Base-by-base conservation (phyloP, 2,329 filamentous ascomycete species). In the Emergomyces orientalis region DNA sequence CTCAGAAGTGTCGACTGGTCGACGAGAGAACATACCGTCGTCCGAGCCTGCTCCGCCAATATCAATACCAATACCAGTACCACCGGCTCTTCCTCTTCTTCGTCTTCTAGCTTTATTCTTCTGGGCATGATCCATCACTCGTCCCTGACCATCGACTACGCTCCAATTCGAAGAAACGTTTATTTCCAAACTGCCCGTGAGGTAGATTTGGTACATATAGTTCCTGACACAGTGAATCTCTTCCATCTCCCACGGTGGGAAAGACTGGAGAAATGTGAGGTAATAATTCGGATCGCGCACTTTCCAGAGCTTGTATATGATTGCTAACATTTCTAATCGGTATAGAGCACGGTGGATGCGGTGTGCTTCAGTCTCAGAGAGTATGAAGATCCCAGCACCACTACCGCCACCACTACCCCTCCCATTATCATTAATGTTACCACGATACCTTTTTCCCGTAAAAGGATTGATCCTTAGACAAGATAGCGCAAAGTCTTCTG, bases 221-320 rank as follows among this genome's bases (percentile, higher is more conserved):
- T 59, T 59, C 41, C 57, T 45, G 14, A 59, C 9, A 32, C 39
- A 45, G 41, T 47, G 57, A 6, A 59, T 47, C 17, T 59, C 39
- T 47, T 59, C 39, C 41, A 45, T 47, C 57, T 59, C 57, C 57
- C 57, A 45, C 3, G 57, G 57, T 19, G 57, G 39, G 7, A 59
- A 47, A 2, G 3, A 32, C 25, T 59, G 32, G 22, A 59, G 57
- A n/a, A 47, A 59, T 1, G 41, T 27, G 25, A 47, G 34, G 41
- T 34, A 22, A 41, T 47, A 49, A 9, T 32, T 47, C 7, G 57
- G 25, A 34, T 59, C 27, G 25, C 27, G 41, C 41, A 47, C 19
- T 7, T 14, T 2, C 41, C 25, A 59, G n/a, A 34, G 14, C 41
- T 25, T 49, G 30, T 59, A 45, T 27, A 49, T n/a, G 19, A 32